These are phyloP conservation scores for Pseudocercospora crystallina DNA, from an alignment of 2,329 filamentous ascomycete genomes.

Conservation along the genomic window DNA sequence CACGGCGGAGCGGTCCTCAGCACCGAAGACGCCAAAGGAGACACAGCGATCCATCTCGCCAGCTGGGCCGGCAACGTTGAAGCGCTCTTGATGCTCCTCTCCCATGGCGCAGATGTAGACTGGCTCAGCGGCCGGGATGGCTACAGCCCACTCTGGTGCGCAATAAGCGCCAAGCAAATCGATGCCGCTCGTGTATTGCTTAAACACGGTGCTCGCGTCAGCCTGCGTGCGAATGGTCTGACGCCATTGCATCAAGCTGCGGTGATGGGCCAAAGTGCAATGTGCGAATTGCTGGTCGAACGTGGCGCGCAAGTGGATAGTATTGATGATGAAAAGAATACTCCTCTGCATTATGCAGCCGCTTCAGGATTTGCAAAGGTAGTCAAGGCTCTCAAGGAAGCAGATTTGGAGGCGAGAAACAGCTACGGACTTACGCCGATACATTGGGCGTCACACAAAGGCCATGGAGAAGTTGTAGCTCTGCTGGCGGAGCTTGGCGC, in stretches of 20 bases:
- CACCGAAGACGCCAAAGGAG: constrained; percentile 29
- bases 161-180: constrained; percentile 30
- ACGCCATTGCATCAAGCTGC: constrained; percentile 33
- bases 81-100: constrained; percentile 24
- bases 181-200: constrained; percentile 28
- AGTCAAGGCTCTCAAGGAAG: constrained; percentile 24
- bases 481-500: constrained; percentile 25
- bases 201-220: constrained; percentile 30
- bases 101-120: constrained; percentile 29
- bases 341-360: constrained; percentile 32
- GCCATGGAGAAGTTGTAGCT: constrained; percentile 27
- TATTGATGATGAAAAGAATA: constrained; percentile 28
- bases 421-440: constrained; percentile 27
- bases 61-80: constrained; percentile 32
- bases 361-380: constrained; percentile 23
- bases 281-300: constrained; percentile 31
- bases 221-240: constrained; percentile 23
- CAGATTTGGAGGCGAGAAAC: constrained; percentile 24
- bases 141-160: constrained; percentile 32
- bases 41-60: constrained; percentile 31
- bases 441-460: constrained; percentile 33
- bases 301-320: constrained; percentile 29
- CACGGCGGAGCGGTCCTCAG: constrained; percentile 23
- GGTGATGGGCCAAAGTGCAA: constrained; percentile 29
- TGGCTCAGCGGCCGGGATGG: constrained; percentile 30